Conservation (phyloP, 257 asterid species). For the Solanum tacnaense region DNA sequence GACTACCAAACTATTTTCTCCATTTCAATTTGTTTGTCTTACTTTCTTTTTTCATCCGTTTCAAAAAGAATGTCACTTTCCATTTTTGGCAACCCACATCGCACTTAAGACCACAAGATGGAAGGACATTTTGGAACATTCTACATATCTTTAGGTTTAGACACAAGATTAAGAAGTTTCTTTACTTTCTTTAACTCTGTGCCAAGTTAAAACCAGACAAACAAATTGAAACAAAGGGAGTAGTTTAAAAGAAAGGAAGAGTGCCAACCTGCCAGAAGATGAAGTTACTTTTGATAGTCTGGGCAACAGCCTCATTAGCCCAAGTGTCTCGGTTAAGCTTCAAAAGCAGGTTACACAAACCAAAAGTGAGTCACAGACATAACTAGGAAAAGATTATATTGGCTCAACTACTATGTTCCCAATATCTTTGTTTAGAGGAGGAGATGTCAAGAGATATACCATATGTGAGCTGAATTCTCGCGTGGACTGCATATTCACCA, state of each 20-base stretch:
- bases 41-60: background rate
- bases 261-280: slow-evolving; percentile 92
- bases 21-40: background rate
- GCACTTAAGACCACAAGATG: background rate
- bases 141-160: background rate
- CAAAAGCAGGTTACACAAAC: slow-evolving; percentile 13
- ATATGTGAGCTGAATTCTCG: slow-evolving; percentile 92
- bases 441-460: slow-evolving; percentile 36
- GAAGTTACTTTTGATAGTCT: slow-evolving; percentile 82
- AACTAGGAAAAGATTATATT: background rate
- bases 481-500: slow-evolving; percentile 87
- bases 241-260: background rate
- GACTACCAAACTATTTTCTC: background rate
- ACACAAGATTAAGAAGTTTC: background rate
- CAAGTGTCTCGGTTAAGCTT: slow-evolving; percentile 98
- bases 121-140: background rate
- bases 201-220: background rate
- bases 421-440: background rate
- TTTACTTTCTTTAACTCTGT: background rate
- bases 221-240: background rate
- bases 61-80: background rate
- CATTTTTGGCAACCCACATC: background rate
- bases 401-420: background rate
- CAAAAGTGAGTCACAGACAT: background rate
- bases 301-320: slow-evolving; percentile 97